Evolutionary conservation across 2,329 filamentous ascomycete species (phyloP), one percentile per base, ranked within the genome.

Genomic region (Aureobasidium vineae): DNA sequence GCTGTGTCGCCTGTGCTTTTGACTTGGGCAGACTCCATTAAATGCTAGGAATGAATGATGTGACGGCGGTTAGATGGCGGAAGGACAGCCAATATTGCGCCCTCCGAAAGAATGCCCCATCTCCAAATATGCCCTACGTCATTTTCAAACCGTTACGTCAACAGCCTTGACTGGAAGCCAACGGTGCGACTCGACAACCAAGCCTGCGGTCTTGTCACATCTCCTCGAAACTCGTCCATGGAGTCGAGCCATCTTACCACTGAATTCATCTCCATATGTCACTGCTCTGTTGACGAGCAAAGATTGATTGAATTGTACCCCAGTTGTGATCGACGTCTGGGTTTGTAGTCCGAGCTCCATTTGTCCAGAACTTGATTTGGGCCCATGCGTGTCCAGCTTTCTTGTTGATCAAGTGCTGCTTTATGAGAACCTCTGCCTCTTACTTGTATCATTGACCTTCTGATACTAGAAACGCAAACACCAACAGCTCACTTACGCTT

Each of bases 1-100:
- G 63, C 57, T 41, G 63, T 65, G 63, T 65, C 63, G 28, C 63
- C 63, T 16, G 63, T 41, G 31, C 63, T 65, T 57, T 40, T 33
- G n/a, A 65, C 50, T 65, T 64, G 31, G 7, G 49, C 33, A 63
- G 60, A 19, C 33, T 41, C 49, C 61, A 64, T 64, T n/a, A 26
- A 8, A 13, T 31, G 36, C 33, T 64, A 54, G 49, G 59, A 63
- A 63, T 63, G 59, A 59, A 59, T 10, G 41, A 26, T 47, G 57
- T 21, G 26, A 23, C 23, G 57, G 19, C 57, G 57, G 28, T 49
- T 28, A 15, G 41, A 49, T 61, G 57, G 28, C 45, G 28, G 16
- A 36, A 8, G 11, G 57, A 38, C 19, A 61, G 43, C 19, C 41
- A 61, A 61, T 49, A 47, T 45, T 47, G 41, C 57, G 57, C 57